A percentile compares a stretch with the other conserved stretches of the same genome.
phyloP scores from a whole-genome alignment of 2,329 filamentous ascomycete genomes.

The Fusarium sarcochroum region DNA sequence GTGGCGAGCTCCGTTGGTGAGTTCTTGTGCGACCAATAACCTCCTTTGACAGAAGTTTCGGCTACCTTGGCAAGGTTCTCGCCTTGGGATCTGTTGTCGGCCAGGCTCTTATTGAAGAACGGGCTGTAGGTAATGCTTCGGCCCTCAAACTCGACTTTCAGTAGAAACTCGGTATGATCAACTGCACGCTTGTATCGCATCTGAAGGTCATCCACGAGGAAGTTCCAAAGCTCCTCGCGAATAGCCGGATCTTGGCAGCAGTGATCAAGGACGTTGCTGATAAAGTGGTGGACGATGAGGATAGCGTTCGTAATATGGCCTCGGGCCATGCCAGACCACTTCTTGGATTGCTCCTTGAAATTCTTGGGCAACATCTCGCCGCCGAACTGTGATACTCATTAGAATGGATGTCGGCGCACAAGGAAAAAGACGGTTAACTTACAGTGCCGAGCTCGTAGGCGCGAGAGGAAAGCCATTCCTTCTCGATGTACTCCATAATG shows the following conservation, averaged over 20 bases:
- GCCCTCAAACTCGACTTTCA: slow-evolving; percentile 52
- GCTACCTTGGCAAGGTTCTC: neutral
- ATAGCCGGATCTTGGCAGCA: slow-evolving; percentile 62
- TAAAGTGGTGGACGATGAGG: slow-evolving; percentile 66
- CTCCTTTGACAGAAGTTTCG: neutral
- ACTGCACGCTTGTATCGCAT: slow-evolving; percentile 63
- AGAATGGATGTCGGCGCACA: no score
- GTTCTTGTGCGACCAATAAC: no score
- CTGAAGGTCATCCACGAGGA: slow-evolving; percentile 63
- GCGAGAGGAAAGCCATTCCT: slow-evolving; percentile 54
- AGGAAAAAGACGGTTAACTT: slow-evolving; percentile 26
- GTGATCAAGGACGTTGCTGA: slow-evolving; percentile 57
- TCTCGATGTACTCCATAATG: slow-evolving; percentile 59
- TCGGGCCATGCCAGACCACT: slow-evolving; percentile 65
- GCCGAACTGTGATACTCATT: slow-evolving; percentile 50
- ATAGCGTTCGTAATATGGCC: slow-evolving; percentile 67
- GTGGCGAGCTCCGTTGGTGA: neutral
- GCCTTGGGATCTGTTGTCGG: neutral
- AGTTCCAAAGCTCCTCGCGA: slow-evolving; percentile 56
- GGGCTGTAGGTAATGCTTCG: slow-evolving; percentile 47
- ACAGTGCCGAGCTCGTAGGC: slow-evolving; percentile 69
- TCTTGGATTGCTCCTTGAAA: slow-evolving; percentile 68
- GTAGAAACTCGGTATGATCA: slow-evolving; percentile 64
- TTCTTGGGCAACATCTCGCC: slow-evolving; percentile 58
- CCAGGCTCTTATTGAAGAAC: neutral